Base-by-base conservation (phyloP, 371 early-diverging fungal species). In the Parasitella parasitica region DNA sequence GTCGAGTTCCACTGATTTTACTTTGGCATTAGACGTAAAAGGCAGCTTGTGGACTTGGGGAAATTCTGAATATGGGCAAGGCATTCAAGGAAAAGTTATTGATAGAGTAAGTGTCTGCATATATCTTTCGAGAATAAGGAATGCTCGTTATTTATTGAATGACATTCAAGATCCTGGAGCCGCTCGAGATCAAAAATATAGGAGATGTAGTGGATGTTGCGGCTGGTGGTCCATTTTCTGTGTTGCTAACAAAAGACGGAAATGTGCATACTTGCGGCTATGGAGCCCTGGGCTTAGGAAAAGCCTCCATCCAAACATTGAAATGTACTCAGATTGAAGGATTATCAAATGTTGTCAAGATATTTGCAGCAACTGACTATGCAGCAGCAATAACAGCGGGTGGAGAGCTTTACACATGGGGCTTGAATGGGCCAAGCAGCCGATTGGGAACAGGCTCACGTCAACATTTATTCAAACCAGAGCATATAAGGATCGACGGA, bases 11-110 rank as follows among this genome's bases (percentile, higher is more conserved):
- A 90, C 90, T 0, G 92, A 92, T 64, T 92, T 87, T 61, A 90
- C 90, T 2, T 56, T 90, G 41, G 88, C 85, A 3, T 67, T 90
- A 27, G 65, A 72, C 13, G 78, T 81, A 15, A 70, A 79, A 36
- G 76, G 83, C 16, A 65, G 70, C 35, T 37, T 92, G 35, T 91
- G 83, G 81, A 86, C 84, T 27, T 92, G 93, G 93, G 93, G 93
- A 16, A 92, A 92, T 66, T 86, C 90, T 6, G 93, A 92, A 72
- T 91, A 92, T 67, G 91, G 91, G 12, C 91, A 92, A 70, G 86
- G 88, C 54, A 85, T 88, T 85, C 82, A 83, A 30, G 88, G 88
- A 52, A 69, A 73, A 41, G 86, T 88, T 63, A 83, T 88, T 22
- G 91, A 91, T 68, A 76, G 87, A 61, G 88, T 86, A 82, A 74